phyloP scores from a whole-genome alignment of 2,329 filamentous ascomycete species.

The Pseudocercospora cruenta region DNA sequence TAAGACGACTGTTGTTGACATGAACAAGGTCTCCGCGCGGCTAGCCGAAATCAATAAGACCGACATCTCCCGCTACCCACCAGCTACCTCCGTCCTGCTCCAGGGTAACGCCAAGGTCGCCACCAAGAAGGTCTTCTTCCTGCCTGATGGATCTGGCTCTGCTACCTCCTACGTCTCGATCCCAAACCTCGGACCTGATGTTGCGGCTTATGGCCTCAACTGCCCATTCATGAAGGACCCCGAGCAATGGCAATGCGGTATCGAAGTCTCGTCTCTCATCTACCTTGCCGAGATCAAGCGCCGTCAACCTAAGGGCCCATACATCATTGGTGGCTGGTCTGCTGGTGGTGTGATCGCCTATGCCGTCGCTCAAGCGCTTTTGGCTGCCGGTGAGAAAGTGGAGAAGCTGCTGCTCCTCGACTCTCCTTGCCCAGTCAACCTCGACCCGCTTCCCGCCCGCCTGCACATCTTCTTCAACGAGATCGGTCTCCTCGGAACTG shows the following conservation, averaged over 20 bases:
- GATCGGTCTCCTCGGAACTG: constrained; percentile 71
- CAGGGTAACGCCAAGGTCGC: constrained; percentile 61
- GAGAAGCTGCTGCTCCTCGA: constrained; percentile 58
- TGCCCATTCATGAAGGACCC: constrained; percentile 73
- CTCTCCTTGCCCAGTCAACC: constrained; percentile 56
- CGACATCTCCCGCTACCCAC: constrained; percentile 50
- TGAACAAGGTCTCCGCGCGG: constrained; percentile 55
- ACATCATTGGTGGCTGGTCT: constrained; percentile 60
- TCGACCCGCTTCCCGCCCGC: constrained; percentile 55
- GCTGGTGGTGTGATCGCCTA: constrained; percentile 60
- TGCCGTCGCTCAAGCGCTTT: constrained; percentile 53
- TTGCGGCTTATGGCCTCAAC: constrained; percentile 62
- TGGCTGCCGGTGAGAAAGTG: constrained; percentile 53
- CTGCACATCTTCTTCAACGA: constrained; percentile 74
- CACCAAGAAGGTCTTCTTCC: constrained; percentile 58
- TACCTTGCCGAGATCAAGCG: constrained; percentile 72
- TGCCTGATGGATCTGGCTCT: constrained; percentile 59
- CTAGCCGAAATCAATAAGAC: constrained; percentile 41
- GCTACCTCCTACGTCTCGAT: constrained; percentile 71
- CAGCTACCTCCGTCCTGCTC: constrained; percentile 60
- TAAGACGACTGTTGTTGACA: constrained; percentile 39
- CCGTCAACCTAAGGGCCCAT: constrained; percentile 67
- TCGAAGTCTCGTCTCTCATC: constrained; percentile 66
- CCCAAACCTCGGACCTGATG: constrained; percentile 56
- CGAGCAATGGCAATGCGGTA: constrained; percentile 66